phyloP scores from a whole-genome alignment of 2,329 filamentous ascomycete species.

The Laburnicola sp. region DNA sequence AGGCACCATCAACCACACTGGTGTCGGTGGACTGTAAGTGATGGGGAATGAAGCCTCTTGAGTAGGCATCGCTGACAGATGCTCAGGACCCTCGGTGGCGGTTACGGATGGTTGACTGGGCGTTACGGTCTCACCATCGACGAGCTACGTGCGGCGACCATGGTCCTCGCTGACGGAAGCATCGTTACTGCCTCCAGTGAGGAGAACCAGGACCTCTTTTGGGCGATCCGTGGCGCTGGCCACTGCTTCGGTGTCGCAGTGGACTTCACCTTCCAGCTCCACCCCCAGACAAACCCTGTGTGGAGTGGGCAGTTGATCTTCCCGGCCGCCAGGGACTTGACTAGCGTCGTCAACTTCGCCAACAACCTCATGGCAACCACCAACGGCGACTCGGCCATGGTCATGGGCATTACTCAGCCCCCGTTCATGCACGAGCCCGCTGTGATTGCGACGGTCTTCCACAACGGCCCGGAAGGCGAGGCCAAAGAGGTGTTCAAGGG shows the following conservation, averaged over 20 bases:
- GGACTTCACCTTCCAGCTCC: slow-evolving; percentile 1
- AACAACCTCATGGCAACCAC: not conserved
- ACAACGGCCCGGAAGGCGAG: not conserved
- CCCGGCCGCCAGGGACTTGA: not conserved
- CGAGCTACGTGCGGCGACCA: not conserved
- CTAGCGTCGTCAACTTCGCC: slow-evolving; percentile 1
- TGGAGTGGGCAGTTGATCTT: not conserved
- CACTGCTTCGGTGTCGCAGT: not conserved
- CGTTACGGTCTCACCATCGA: not conserved
- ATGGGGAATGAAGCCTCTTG: not conserved
- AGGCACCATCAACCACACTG: slow-evolving; percentile 1
- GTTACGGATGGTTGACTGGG: slow-evolving; percentile 1
- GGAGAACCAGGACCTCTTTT: slow-evolving; percentile 31
- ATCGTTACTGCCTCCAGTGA: slow-evolving; percentile 19
- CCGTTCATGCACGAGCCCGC: slow-evolving; percentile 1
- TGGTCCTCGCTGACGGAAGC: slow-evolving; percentile 29
- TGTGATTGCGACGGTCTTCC: not conserved
- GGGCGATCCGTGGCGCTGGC: slow-evolving; percentile 27
- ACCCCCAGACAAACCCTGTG: not conserved
- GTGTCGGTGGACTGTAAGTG: not conserved
- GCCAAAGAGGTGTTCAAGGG: not conserved
- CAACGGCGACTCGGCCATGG: not conserved
- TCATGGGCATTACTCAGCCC: not conserved
- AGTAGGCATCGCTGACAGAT: not conserved
- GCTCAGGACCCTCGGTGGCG: not conserved